Evolutionary conservation across 768 basidiomycete genomes (phyloP), one percentile per base, ranked within the genome.

Genomic region (Trametes villosa): DNA sequence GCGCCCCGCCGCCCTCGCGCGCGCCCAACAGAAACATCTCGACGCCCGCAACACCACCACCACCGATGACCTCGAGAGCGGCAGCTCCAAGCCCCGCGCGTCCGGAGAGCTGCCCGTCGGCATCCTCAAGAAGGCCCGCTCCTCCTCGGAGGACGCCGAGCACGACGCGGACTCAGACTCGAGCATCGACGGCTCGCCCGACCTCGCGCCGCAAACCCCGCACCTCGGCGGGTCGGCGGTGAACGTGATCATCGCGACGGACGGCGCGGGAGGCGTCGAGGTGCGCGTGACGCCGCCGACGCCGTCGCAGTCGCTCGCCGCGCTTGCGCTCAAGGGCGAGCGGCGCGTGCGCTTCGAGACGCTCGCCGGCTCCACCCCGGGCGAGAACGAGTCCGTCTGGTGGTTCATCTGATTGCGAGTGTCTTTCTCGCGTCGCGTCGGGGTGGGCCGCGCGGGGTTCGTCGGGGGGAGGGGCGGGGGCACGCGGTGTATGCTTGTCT

Each of bases 201-300:
- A 46, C n/a, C n/a, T n/a, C n/a, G n/a, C n/a, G 12, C 51, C 26
- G 30, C 38, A 55, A 30, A 55, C 59, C 5, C 60, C 60, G 24
- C 45, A 27, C 29, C 30, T 49, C 51, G 45, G 42, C n/a, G 7
- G 45, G 34, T 62, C 60, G 12, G 55, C 57, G 31, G 53, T 66
- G 30, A 60, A 57, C 51, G 58, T 60, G 22, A 53, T 59, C 51
- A 53, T 66, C 40, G 59, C 65, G 30, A 40, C 55, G 30, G 56
- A 57, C 36, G 58, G 57, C 48, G 49, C 57, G 12, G 45, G 42
- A 13, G 53, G 30, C 22, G 42, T 59, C 41, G 65, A 59, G 17
- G 62, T 66, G 18, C 65, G 65, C 56, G 62, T 66, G 9, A 66
- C 65, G 24, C 65, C 65, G 9, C 65, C 65, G 33, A 63, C 65